phyloP scores from a whole-genome alignment of 1,139 yeast genomes.

The Candida freyschussii region DNA sequence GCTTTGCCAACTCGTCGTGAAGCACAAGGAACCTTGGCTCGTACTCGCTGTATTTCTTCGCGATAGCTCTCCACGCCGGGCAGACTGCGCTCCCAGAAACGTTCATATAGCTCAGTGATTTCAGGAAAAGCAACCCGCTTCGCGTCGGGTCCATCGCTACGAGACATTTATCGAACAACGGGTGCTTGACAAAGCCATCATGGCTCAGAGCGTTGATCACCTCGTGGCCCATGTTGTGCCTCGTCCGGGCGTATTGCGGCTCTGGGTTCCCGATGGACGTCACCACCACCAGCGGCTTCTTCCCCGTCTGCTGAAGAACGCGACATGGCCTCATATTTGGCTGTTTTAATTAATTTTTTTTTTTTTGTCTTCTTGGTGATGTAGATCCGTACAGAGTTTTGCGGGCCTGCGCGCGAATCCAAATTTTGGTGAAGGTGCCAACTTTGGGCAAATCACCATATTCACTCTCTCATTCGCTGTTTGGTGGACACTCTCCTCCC shows the following conservation, averaged over 20 bases:
- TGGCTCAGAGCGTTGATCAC: conserved; percentile 8
- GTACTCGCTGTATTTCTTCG: conserved; percentile 18
- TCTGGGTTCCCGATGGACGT: conserved; percentile 17
- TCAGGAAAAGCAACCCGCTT: conserved; percentile 7
- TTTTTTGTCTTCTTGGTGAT: neutral
- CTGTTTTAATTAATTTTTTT: neutral
- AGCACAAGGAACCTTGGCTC: conserved; percentile 47
- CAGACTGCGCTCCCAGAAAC: conserved; percentile 7
- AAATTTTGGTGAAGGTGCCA: neutral
- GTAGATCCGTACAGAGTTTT: neutral
- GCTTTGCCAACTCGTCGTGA: conserved; percentile 72
- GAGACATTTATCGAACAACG: neutral
- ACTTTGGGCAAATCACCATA: neutral
- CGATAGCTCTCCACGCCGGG: conserved; percentile 9
- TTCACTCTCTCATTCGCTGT: neutral
- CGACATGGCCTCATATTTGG: too few relatives aligned
- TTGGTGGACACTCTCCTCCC: too few relatives aligned
- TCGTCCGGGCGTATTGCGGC: conserved; percentile 11
- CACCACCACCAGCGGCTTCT: conserved; percentile 8
- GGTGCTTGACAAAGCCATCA: neutral
- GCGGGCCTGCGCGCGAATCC: neutral
- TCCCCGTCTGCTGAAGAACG: neutral
- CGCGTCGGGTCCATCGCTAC: neutral
- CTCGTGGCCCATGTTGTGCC: conserved; percentile 16
- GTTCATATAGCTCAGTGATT: conserved; percentile 13